Percentiles rank a stretch among this genome's conserved stretches.
Conservation (phyloP, 495 filamentous ascomycete genomes). For the Apiosordaria backusii region DNA sequence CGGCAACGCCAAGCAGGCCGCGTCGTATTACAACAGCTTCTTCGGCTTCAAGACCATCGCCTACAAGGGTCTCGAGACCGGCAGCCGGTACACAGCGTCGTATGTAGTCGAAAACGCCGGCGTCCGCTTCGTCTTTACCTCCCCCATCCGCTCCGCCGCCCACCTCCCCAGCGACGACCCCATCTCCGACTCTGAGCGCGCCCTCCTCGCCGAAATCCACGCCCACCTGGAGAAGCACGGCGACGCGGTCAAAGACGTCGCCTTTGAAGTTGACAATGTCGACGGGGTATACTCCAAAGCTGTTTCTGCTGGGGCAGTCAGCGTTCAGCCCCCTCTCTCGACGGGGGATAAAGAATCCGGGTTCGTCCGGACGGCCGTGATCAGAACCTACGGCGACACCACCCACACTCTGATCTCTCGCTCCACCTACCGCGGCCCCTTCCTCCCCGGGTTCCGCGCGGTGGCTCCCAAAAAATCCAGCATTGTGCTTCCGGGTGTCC, state of each 20-base stretch:
- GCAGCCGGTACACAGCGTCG: slow-evolving; percentile 67
- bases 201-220: slow-evolving; percentile 64
- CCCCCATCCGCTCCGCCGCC: slow-evolving; percentile 63
- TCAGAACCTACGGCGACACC: slow-evolving; percentile 87
- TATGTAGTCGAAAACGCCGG: slow-evolving; percentile 76
- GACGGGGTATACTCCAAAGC: slow-evolving; percentile 68
- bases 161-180: slow-evolving; percentile 49
- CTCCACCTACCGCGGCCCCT: slow-evolving; percentile 60
- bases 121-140: slow-evolving; percentile 80
- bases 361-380: slow-evolving; percentile 63
- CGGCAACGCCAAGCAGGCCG: slow-evolving; percentile 91
- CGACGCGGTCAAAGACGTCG: slow-evolving; percentile 86
- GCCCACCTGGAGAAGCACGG: slow-evolving; percentile 75
- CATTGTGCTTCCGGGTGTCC: slow-evolving; percentile 53
- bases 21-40: slow-evolving; percentile 76
- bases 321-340: slow-evolving; percentile 55
- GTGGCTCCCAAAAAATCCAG: slow-evolving; percentile 22
- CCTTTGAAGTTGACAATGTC: slow-evolving; percentile 86
- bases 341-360: slow-evolving; percentile 52
- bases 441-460: slow-evolving; percentile 77
- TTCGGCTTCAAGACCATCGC: slow-evolving; percentile 80
- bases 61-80: slow-evolving; percentile 83
- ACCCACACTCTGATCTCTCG: slow-evolving; percentile 83
- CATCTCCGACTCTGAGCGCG: slow-evolving; percentile 51
- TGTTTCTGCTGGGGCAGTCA: slow-evolving; percentile 62